Conservation (phyloP, 163 green algal genomes). For the Scenedesmus sp. region DNA sequence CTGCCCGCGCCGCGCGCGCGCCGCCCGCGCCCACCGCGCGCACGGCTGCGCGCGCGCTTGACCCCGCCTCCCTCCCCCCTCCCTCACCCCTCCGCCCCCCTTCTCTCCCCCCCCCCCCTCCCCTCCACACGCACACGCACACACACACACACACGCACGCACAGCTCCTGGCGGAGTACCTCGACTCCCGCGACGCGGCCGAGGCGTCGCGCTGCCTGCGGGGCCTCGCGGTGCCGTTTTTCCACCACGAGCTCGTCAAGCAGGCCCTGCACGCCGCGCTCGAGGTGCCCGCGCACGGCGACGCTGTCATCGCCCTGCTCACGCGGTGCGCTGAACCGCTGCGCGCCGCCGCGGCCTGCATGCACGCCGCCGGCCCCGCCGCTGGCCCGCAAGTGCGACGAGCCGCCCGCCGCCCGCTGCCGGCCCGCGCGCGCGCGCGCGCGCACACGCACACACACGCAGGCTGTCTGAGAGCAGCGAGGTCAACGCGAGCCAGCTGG, state of each 20-base stretch:
- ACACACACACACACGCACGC: too few relatives aligned
- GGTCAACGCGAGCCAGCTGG: slow-evolving; percentile 74
- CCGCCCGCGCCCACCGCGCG: slow-evolving; percentile 14
- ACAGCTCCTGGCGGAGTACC: slow-evolving; percentile 73
- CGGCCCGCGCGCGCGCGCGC: too few relatives aligned
- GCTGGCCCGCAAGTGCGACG: not conserved
- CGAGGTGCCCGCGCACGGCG: not conserved
- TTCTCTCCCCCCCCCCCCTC: not conserved
- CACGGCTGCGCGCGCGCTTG: not conserved
- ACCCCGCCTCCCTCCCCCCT: not conserved
- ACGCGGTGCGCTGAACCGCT: slow-evolving; percentile 17
- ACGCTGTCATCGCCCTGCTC: slow-evolving; percentile 20
- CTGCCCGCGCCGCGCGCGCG: not conserved
- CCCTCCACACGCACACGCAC: not conserved
- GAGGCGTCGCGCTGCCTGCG: slow-evolving; percentile 81
- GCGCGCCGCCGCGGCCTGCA: too few relatives aligned
- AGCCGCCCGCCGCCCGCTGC: too few relatives aligned
- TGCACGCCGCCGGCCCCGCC: slow-evolving; percentile 1
- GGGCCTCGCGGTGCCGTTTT: slow-evolving; percentile 90
- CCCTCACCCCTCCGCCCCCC: not conserved
- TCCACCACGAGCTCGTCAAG: slow-evolving; percentile 97
- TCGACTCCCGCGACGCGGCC: slow-evolving; percentile 64
- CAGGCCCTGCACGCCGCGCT: slow-evolving; percentile 55
- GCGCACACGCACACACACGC: too few relatives aligned
- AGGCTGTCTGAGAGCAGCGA: slow-evolving; percentile 70